A percentile compares a stretch with the other conserved stretches of the same genome.
Evolutionary conservation across 495 filamentous ascomycete genomes (phyloP).

Genomic region (Rhypophila decipiens): DNA sequence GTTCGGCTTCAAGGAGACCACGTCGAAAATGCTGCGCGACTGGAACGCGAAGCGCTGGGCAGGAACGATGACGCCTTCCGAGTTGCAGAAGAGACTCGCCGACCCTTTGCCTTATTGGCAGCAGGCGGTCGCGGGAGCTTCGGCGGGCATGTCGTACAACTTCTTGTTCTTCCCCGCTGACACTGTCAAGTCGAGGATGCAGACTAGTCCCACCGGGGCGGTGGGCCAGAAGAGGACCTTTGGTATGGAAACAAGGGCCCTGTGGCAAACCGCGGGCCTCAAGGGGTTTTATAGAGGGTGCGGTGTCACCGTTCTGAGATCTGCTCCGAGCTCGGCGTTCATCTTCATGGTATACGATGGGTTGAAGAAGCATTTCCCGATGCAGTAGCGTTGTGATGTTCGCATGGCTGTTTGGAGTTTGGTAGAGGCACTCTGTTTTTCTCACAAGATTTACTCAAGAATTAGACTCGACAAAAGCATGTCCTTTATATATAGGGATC

Average conservation of each 20-base stretch:
- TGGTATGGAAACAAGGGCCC: slow-evolving; percentile 53
- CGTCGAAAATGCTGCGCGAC: slow-evolving; percentile 56
- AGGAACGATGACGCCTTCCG: slow-evolving; percentile 20
- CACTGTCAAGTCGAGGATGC: slow-evolving; percentile 93
- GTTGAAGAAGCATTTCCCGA: slow-evolving; percentile 58
- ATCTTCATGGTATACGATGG: slow-evolving; percentile 93
- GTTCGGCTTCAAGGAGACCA: slow-evolving; percentile 91
- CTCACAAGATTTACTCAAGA: too few species aligned
- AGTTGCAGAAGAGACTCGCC: slow-evolving; percentile 22
- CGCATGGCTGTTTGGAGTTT: too few species aligned
- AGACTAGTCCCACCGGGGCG: slow-evolving; percentile 67
- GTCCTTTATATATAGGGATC: too few species aligned
- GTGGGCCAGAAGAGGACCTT: slow-evolving; percentile 53
- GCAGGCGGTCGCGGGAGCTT: slow-evolving; percentile 81
- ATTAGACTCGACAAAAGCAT: too few species aligned
- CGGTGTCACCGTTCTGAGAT: slow-evolving; percentile 81
- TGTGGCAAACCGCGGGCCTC: slow-evolving; percentile 79
- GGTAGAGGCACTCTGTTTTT: too few species aligned
- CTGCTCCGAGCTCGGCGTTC: slow-evolving; percentile 90
- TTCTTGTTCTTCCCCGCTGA: slow-evolving; percentile 96
- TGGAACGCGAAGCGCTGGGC: slow-evolving; percentile 22
- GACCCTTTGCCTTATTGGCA: slow-evolving; percentile 61
- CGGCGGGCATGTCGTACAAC: slow-evolving; percentile 89
- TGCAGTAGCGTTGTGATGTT: too few species aligned
- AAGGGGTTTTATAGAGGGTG: slow-evolving; percentile 88